A percentile compares a stretch with the other conserved stretches of the same genome.
These are phyloP conservation scores for Lachancea dasiensis DNA, from an alignment of 805 yeast species.

Conservation along the genomic window DNA sequence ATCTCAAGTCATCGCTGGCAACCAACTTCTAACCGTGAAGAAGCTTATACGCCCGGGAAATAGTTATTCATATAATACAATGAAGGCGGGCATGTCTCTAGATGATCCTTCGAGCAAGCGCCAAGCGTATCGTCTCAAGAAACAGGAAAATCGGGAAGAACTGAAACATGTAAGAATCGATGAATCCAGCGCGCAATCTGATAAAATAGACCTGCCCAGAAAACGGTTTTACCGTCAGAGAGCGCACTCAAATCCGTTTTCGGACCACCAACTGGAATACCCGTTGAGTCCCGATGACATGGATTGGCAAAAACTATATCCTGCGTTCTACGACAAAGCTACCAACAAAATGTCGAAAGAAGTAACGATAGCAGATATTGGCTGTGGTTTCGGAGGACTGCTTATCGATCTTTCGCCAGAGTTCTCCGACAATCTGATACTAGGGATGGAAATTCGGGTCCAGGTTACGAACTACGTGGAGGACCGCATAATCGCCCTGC, in stretches of 20 bases:
- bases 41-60: neutral
- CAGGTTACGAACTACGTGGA: slow-evolving; percentile 97
- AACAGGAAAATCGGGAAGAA: slow-evolving; percentile 43
- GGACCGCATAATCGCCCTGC: slow-evolving; percentile 85
- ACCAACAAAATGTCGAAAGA: slow-evolving; percentile 39
- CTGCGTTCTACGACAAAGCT: slow-evolving; percentile 44
- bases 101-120: slow-evolving; percentile 27
- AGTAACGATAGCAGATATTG: slow-evolving; percentile 91
- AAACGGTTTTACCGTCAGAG: slow-evolving; percentile 90
- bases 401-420: slow-evolving; percentile 71
- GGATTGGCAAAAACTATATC: slow-evolving; percentile 83
- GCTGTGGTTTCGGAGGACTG: slow-evolving; percentile 97
- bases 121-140: slow-evolving; percentile 39
- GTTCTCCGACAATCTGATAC: slow-evolving; percentile 65
- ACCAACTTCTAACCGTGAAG: neutral
- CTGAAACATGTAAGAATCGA: slow-evolving; percentile 43
- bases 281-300: slow-evolving; percentile 74
- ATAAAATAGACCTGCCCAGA: slow-evolving; percentile 55
- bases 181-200: slow-evolving; percentile 27
- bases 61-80: neutral
- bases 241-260: slow-evolving; percentile 96
- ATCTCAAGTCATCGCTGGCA: too few species aligned
- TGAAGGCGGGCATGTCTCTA: slow-evolving; percentile 9
- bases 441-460: slow-evolving; percentile 97
- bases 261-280: slow-evolving; percentile 88